These are phyloP conservation scores for Metschnikowia peoriensis DNA, from an alignment of 805 yeast species.

Conservation along the genomic window DNA sequence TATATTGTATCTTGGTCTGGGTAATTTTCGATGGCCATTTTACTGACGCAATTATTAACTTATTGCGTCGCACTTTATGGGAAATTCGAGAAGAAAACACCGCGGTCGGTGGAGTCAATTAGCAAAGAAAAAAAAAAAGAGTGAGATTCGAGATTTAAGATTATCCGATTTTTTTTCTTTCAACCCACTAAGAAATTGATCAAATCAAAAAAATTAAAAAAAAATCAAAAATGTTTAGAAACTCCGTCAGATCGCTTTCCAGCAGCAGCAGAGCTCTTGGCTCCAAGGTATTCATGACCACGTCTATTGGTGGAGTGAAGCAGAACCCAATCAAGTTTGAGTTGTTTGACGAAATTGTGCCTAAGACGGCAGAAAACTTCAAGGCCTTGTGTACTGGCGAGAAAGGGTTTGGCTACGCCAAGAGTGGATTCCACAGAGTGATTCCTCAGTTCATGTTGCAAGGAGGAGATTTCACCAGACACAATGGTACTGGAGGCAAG, in stretches of 20 bases:
- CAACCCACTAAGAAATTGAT: background rate
- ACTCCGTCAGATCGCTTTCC: conserved; percentile 48
- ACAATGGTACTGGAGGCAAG: conserved; percentile 93
- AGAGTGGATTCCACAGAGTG: conserved; percentile 92
- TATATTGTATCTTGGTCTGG: background rate
- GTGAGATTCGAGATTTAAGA: background rate
- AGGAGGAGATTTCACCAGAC: conserved; percentile 72
- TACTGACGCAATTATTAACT: background rate
- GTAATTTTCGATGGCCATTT: no score
- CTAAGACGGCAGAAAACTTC: conserved; percentile 96
- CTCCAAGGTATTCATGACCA: conserved; percentile 56
- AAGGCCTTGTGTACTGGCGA: conserved; percentile 93
- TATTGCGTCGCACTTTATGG: conserved; percentile 1
- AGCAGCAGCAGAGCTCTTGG: conserved; percentile 44
- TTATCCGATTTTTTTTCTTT: background rate
- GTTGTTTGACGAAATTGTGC: conserved; percentile 82
- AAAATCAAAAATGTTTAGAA: conserved; percentile 2
- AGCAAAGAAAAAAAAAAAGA: background rate
- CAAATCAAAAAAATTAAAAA: background rate
- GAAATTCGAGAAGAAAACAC: background rate
- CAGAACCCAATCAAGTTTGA: conserved; percentile 22
- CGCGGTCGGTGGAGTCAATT: background rate
- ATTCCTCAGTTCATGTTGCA: conserved; percentile 96
- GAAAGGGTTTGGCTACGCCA: conserved; percentile 88
- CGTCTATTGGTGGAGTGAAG: conserved; percentile 41